phyloP scores from a whole-genome alignment of 108 stramenopile species.

The Skeletonema marinoi region DNA sequence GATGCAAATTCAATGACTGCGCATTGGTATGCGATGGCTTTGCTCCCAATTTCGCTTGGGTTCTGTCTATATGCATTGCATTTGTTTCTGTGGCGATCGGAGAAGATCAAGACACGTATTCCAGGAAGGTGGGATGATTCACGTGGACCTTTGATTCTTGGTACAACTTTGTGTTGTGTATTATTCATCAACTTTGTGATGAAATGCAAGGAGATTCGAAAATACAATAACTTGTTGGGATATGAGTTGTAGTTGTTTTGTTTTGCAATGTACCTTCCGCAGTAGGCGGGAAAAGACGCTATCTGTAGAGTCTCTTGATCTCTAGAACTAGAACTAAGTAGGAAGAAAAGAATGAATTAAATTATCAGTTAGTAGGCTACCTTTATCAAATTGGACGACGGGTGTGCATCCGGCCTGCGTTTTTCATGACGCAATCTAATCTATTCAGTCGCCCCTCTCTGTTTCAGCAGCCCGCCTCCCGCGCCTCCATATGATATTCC shows the following conservation, averaged over 20 bases:
- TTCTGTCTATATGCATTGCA: constrained; percentile 88
- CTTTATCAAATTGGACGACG: too few species aligned
- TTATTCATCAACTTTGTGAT: constrained; percentile 74
- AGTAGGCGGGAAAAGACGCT: too few species aligned
- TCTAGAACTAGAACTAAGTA: too few species aligned
- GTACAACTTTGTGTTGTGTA: constrained; percentile 61
- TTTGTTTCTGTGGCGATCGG: constrained; percentile 82
- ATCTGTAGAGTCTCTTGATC: too few species aligned
- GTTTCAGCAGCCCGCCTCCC: too few species aligned
- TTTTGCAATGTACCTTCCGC: too few species aligned
- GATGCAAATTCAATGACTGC: constrained; percentile 53
- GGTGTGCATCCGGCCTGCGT: too few species aligned
- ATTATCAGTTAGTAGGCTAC: too few species aligned
- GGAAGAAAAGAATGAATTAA: too few species aligned
- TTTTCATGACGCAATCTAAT: too few species aligned
- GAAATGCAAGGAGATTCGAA: constrained; percentile 57
- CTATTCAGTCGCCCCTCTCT: too few species aligned
- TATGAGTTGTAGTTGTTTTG: constrained; percentile 3
- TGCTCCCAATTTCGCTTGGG: constrained; percentile 77
- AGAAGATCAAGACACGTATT: constrained; percentile 81
- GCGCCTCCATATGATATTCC: too few species aligned
- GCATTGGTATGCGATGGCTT: constrained; percentile 81
- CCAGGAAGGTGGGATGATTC: constrained; percentile 94
- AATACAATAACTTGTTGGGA: constrained; percentile 11
- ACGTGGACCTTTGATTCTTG: constrained; percentile 80